Evolutionary conservation across 345 rosid genomes (phyloP), one percentile per base, ranked within the genome.

Genomic region (Acer negundo): DNA sequence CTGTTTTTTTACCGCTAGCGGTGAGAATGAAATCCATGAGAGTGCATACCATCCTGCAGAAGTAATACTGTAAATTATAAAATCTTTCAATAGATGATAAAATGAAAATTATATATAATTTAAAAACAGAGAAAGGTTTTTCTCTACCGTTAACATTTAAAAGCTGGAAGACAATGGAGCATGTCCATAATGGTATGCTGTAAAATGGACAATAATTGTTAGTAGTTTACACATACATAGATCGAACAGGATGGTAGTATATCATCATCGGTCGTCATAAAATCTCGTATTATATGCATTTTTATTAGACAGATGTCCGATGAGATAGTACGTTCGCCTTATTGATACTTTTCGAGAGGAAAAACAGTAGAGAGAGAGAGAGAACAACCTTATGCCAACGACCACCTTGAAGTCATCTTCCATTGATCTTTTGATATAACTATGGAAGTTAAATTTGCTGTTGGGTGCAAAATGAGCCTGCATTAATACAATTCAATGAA

Each of bases 321-420:
- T 42, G 46, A 42, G 10, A 42, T 42, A 11, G 11, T 42, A 9
- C 11, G 0, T 53, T 53, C 6, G 5, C 5, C 13, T 10, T 15
- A 16, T 53, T 16, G 58, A 53, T 53, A 53, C 58, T 9, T 16
- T 51, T 51, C 56, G n/a, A 59, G 22, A 16, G 26, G 9, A 58
- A 58, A 56, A 3, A 7, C 4, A 19, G 62, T 58, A 3, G 63
- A 62, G 66, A 67, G 42, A 17, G 35, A 55, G 4, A 59, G 16
- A 20, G 46, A n/a, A 67, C 23, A 59, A 87, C 90, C 90, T 87
- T 78, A 87, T 85, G 20, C 88, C 90, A 19, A 87, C 88, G 1
- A 87, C 90, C 69, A 80, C 88, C 72, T 87, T 87, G 84, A 87
- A 87, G 72, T 87, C 90, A 79, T 87, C 90, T 75, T 87, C 90